Percentiles rank a stretch among this genome's conserved stretches.
Evolutionary conservation across 257 asterid species (phyloP).

Genomic region (Ilex asprella): DNA sequence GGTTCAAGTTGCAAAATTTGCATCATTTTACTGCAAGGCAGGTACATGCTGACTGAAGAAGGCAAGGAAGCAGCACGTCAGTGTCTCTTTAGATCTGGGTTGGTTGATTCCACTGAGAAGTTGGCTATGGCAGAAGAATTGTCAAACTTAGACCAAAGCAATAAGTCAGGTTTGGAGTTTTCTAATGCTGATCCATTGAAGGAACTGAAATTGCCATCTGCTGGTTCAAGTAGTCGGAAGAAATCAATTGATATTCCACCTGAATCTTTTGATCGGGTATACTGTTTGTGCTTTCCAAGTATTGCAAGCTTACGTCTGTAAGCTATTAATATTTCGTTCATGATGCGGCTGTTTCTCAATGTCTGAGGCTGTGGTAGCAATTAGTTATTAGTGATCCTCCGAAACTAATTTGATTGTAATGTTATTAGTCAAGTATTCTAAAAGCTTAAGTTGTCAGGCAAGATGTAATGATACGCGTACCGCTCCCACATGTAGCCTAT

Average conservation of each 20-base stretch:
- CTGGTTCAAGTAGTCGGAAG: slow-evolving; percentile 30
- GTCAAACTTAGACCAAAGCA: slow-evolving; percentile 30
- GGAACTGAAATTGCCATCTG: slow-evolving; percentile 27
- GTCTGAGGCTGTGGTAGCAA: too few relatives aligned
- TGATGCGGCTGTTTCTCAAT: background rate
- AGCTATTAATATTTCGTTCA: background rate
- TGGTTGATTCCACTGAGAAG: slow-evolving; percentile 30
- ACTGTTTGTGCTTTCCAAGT: background rate
- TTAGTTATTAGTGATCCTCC: too few relatives aligned
- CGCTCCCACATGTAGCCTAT: too few relatives aligned
- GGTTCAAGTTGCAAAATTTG: background rate
- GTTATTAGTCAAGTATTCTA: too few relatives aligned
- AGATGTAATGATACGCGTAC: too few relatives aligned
- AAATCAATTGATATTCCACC: slow-evolving; percentile 41
- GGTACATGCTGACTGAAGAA: slow-evolving; percentile 94
- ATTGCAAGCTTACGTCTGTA: too few relatives aligned
- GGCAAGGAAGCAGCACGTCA: slow-evolving; percentile 82
- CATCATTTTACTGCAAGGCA: slow-evolving; percentile 23
- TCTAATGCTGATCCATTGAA: slow-evolving; percentile 24
- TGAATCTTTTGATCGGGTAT: slow-evolving; percentile 61
- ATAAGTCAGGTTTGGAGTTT: slow-evolving; percentile 28
- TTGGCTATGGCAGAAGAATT: slow-evolving; percentile 19
- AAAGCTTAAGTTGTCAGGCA: too few relatives aligned
- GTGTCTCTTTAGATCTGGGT: slow-evolving; percentile 75
- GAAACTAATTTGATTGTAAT: too few relatives aligned